Percentiles rank a stretch among this genome's conserved stretches.
phyloP scores from a whole-genome alignment of 208 protist species.

The Acanthamoeba healyi region DNA sequence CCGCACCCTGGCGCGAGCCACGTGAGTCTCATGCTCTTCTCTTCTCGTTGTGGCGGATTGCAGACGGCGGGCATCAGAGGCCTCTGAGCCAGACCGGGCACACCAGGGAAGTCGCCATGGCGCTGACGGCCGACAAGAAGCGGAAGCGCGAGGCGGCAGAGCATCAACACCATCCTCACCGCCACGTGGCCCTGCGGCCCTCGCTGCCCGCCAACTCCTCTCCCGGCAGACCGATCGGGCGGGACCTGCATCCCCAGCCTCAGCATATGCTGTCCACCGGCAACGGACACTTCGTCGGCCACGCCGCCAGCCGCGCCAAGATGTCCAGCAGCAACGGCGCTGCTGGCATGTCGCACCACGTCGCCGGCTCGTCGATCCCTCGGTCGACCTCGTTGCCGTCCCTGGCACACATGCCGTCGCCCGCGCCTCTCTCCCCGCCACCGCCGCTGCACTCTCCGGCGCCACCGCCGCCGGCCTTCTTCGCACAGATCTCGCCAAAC shows the following conservation, averaged over 20 bases:
- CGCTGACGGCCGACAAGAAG: not conserved
- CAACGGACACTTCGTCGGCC: not conserved
- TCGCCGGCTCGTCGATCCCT: not conserved
- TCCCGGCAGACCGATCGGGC: not conserved
- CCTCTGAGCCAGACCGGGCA: not conserved
- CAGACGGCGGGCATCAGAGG: not conserved
- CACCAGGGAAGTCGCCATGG: not conserved
- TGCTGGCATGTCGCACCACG: not conserved
- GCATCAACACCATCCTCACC: not conserved
- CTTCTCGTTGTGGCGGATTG: not conserved
- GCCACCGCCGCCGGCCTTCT: not conserved
- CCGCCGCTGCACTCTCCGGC: not conserved
- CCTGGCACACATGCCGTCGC: not conserved
- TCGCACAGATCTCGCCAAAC: not conserved
- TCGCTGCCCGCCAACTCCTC: not conserved
- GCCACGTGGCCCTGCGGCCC: not conserved
- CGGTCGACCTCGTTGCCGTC: not conserved
- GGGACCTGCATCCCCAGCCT: not conserved
- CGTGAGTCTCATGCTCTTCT: too few relatives aligned
- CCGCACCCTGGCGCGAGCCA: too few relatives aligned
- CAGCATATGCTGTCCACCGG: not conserved
- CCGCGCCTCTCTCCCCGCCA: not conserved
- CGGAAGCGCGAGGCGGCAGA: constrained; percentile 7
- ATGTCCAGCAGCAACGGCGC: not conserved
- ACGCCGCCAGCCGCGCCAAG: not conserved